Evolutionary conservation across 495 filamentous ascomycete genomes (phyloP).

Genomic region (Schizothecium vesticola): DNA sequence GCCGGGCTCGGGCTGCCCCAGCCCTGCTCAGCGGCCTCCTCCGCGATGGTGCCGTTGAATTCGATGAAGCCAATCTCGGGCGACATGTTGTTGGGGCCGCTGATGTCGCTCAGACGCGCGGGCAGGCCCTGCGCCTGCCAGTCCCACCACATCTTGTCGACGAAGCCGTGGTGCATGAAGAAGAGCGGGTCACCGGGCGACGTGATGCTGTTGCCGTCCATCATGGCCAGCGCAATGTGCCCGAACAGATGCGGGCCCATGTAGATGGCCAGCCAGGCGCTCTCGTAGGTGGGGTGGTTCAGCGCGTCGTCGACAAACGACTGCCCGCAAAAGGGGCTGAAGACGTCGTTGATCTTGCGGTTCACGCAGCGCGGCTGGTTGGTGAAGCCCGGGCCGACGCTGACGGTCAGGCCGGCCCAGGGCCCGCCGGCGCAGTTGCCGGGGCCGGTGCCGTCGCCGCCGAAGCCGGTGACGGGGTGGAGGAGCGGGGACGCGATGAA

Average conservation of each 20-base stretch:
- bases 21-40: not conserved
- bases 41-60: not conserved
- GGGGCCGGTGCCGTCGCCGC: conserved; percentile 51
- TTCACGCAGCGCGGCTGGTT: conserved; percentile 60
- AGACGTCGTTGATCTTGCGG: conserved; percentile 48
- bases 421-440: conserved; percentile 44
- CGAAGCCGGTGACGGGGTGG: conserved; percentile 38
- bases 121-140: conserved; percentile 48
- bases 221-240: not conserved
- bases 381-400: conserved; percentile 38
- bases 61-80: not conserved
- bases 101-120: conserved; percentile 11
- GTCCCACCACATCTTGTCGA: conserved; percentile 60
- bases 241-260: not conserved
- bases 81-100: not conserved
- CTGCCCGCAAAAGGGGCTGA: not conserved
- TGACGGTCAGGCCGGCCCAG: conserved; percentile 44
- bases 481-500: conserved; percentile 50
- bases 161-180: conserved; percentile 59
- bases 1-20: not conserved
- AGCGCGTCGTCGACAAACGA: not conserved
- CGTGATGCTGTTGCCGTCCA: conserved; percentile 15
- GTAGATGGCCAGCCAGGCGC: not conserved
- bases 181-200: conserved; percentile 58
- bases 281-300: not conserved